Conservation (phyloP, 352 stramenopile species). For the Phytophthora citrophthora region DNA sequence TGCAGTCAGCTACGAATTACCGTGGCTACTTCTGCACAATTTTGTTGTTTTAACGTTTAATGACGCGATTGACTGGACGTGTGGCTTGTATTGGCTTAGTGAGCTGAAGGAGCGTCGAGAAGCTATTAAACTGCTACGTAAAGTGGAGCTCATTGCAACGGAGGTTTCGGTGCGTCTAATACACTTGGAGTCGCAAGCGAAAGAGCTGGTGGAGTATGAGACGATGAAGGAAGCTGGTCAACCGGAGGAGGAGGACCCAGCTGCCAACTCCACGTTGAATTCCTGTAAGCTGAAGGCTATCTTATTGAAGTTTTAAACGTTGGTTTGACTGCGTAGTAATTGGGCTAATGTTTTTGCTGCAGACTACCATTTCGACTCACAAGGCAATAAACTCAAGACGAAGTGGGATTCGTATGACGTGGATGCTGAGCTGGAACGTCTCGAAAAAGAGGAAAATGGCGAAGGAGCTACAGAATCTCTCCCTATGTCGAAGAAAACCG, state of each 20-base stretch:
- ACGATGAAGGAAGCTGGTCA: constrained; percentile 30
- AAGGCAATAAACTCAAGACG: constrained; percentile 88
- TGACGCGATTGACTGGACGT: constrained; percentile 9
- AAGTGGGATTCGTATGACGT: constrained; percentile 88
- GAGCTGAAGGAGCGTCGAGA: constrained; percentile 40
- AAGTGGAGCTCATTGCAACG: constrained; percentile 75
- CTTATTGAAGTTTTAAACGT: neutral
- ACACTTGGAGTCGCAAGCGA: constrained; percentile 69
- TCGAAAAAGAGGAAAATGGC: constrained; percentile 62
- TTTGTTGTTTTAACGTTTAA: constrained; percentile 12
- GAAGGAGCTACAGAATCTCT: neutral
- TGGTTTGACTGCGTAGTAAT: neutral
- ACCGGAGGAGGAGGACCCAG: constrained; percentile 19
- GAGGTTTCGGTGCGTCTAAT: constrained; percentile 71
- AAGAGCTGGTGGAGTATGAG: constrained; percentile 64
- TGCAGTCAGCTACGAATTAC: neutral
- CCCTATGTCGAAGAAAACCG: constrained; percentile 3
- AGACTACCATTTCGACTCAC: constrained; percentile 89
- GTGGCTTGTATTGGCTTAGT: constrained; percentile 18
- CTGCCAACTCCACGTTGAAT: constrained; percentile 57
- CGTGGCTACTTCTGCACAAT: neutral
- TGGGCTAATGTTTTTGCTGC: neutral
- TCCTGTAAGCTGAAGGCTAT: constrained; percentile 54
- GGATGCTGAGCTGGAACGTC: constrained; percentile 72
- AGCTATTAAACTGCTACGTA: constrained; percentile 68